phyloP scores from a whole-genome alignment of 768 basidiomycete genomes.

The Leccinum broughii region DNA sequence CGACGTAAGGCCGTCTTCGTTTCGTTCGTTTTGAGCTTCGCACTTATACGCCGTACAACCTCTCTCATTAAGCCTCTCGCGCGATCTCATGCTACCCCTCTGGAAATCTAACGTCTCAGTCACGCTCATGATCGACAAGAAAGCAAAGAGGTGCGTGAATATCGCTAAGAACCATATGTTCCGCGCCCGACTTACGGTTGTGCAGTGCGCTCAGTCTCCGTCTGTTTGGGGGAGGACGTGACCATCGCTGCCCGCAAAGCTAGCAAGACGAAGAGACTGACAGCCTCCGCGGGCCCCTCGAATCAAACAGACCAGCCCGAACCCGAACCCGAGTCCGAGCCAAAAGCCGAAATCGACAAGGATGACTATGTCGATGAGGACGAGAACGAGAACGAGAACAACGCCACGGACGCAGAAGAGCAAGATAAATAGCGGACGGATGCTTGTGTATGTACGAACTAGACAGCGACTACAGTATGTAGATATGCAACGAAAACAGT shows the following conservation, averaged over 20 bases:
- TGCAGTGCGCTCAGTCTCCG: constrained; percentile 82
- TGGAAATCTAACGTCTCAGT: constrained; percentile 93
- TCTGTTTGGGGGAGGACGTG: constrained; percentile 79
- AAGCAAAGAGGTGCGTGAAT: constrained; percentile 78
- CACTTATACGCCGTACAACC: not conserved
- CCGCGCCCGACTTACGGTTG: not conserved
- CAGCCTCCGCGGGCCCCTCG: not conserved
- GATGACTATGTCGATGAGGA: constrained; percentile 7
- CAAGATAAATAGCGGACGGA: constrained; percentile 11
- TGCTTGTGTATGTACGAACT: constrained; percentile 11
- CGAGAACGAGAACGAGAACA: constrained; percentile 6
- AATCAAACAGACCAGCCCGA: not conserved
- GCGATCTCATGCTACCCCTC: constrained; percentile 86
- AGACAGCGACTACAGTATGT: constrained; percentile 9
- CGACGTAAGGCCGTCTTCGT: constrained; percentile 44
- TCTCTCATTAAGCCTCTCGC: constrained; percentile 51
- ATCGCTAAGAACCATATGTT: not conserved
- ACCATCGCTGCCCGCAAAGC: constrained; percentile 50
- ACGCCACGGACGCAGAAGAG: constrained; percentile 15
- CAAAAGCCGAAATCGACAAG: not conserved
- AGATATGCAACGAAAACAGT: not conserved
- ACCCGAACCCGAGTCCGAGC: not conserved
- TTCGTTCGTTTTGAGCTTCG: not conserved
- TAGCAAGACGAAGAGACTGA: constrained; percentile 23
- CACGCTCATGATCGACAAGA: constrained; percentile 94